phyloP scores from a whole-genome alignment of 2,329 filamentous ascomycete genomes.

The Clonostachys solani region DNA sequence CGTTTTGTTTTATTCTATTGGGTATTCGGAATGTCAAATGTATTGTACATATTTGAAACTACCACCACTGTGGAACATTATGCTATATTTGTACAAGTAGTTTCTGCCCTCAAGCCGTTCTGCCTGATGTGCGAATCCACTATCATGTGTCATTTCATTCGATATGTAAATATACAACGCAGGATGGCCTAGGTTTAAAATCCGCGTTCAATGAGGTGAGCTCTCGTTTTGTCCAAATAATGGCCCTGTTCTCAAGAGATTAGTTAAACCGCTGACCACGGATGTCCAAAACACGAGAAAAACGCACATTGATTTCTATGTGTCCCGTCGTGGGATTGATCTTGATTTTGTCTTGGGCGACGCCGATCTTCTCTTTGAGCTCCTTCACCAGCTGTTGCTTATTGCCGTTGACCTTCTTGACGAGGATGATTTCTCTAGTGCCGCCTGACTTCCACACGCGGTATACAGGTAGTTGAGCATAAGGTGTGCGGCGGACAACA shows the following conservation, averaged over 20 bases:
- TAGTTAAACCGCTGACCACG: not conserved
- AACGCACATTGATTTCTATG: conserved; percentile 66
- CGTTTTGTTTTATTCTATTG: not conserved
- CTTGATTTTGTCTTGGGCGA: conserved; percentile 49
- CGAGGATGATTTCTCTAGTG: conserved; percentile 66
- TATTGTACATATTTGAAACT: conserved; percentile 5
- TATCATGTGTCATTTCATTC: no score
- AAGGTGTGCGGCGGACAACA: conserved; percentile 66
- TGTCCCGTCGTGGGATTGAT: conserved; percentile 63
- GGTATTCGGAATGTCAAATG: not conserved
- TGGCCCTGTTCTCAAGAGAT: conserved; percentile 21
- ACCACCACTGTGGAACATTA: not conserved
- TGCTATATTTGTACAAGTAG: conserved; percentile 2
- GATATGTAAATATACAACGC: no score
- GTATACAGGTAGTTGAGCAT: conserved; percentile 75
- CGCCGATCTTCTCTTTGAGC: conserved; percentile 51
- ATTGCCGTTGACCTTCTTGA: conserved; percentile 80
- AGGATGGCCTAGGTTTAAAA: conserved; percentile 17
- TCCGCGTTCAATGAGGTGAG: conserved; percentile 25
- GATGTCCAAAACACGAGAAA: not conserved
- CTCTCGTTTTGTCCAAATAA: conserved; percentile 16
- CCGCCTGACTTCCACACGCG: conserved; percentile 68
- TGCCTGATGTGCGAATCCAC: no score
- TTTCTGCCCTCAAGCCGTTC: not conserved
- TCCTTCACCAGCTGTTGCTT: conserved; percentile 58